These are phyloP conservation scores for Yamadazyma blattariae DNA, from an alignment of 1,139 yeast genomes.

Conservation along the genomic window DNA sequence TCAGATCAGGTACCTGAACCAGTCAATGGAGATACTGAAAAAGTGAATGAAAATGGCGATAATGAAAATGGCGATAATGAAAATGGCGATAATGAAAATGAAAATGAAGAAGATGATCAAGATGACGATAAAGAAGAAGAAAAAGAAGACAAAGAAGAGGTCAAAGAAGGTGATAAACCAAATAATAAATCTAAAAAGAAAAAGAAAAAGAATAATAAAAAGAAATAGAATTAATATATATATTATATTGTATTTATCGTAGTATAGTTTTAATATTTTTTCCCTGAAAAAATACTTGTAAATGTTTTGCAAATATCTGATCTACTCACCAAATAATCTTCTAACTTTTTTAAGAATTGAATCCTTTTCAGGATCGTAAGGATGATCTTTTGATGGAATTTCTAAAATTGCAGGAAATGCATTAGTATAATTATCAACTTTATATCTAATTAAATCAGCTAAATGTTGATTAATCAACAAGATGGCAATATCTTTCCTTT, in stretches of 20 bases:
- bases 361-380: slow-evolving; percentile 98
- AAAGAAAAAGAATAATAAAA: slow-evolving; percentile 14
- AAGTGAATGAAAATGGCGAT: too few relatives aligned
- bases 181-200: slow-evolving; percentile 6
- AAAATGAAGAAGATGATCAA: too few relatives aligned
- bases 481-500: slow-evolving; percentile 89
- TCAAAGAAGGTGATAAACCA: neutral
- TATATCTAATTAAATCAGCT: slow-evolving; percentile 84
- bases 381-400: slow-evolving; percentile 97
- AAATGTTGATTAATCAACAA: slow-evolving; percentile 90
- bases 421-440: slow-evolving; percentile 78
- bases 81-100: too few relatives aligned
- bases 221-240: slow-evolving; percentile 14
- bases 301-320: slow-evolving; percentile 1
- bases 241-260: slow-evolving; percentile 5
- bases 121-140: too few relatives aligned
- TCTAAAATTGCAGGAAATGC: slow-evolving; percentile 97
- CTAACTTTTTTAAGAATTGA: slow-evolving; percentile 91
- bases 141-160: slow-evolving; percentile 5
- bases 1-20: too few relatives aligned
- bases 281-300: too few relatives aligned
- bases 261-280: too few relatives aligned
- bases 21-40: slow-evolving; percentile 6
- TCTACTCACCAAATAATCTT: slow-evolving; percentile 85
- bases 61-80: too few relatives aligned